These are phyloP conservation scores for Phytophthora europaea DNA, from an alignment of 352 stramenopile genomes.

Conservation along the genomic window DNA sequence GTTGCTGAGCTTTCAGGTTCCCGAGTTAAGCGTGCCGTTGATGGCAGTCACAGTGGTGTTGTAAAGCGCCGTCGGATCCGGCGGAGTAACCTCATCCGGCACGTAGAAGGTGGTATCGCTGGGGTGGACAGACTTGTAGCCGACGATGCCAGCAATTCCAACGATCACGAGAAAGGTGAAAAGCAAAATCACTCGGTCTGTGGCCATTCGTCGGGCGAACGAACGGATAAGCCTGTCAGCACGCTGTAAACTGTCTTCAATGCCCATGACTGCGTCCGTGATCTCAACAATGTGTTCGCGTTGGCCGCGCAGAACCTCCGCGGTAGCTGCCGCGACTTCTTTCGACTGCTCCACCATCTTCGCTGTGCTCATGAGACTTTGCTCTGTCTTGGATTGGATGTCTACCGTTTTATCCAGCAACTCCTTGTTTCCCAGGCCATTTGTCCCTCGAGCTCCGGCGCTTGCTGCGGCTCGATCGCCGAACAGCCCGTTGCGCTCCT, in stretches of 20 bases:
- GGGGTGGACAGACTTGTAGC: conserved; percentile 86
- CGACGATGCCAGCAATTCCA: conserved; percentile 83
- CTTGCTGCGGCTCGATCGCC: conserved; percentile 57
- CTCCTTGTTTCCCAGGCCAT: conserved; percentile 68
- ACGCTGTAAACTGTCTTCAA: conserved; percentile 82
- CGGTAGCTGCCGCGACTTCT: conserved; percentile 81
- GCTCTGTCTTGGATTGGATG: conserved; percentile 89
- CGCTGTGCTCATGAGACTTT: conserved; percentile 85
- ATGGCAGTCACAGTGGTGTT: conserved; percentile 80
- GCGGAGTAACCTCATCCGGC: conserved; percentile 85
- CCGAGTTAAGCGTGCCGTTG: conserved; percentile 60
- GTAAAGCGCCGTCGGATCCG: conserved; percentile 77
- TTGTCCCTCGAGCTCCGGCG: conserved; percentile 26
- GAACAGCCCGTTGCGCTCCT: conserved; percentile 83
- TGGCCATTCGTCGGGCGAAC: conserved; percentile 86
- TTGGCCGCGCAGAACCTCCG: conserved; percentile 82
- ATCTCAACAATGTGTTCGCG: conserved; percentile 90
- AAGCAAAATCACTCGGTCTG: conserved; percentile 84
- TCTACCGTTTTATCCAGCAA: conserved; percentile 78
- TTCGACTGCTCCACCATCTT: conserved; percentile 91
- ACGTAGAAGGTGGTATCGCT: conserved; percentile 87
- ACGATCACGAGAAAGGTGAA: conserved; percentile 85
- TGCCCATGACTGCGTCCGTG: conserved; percentile 90
- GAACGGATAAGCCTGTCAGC: conserved; percentile 86
- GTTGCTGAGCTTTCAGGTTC: conserved; percentile 1